Percentiles rank a stretch among this genome's conserved stretches.
Evolutionary conservation across 202 grass and related monocot genomes (phyloP).

Genomic region (Zoysia matrella): DNA sequence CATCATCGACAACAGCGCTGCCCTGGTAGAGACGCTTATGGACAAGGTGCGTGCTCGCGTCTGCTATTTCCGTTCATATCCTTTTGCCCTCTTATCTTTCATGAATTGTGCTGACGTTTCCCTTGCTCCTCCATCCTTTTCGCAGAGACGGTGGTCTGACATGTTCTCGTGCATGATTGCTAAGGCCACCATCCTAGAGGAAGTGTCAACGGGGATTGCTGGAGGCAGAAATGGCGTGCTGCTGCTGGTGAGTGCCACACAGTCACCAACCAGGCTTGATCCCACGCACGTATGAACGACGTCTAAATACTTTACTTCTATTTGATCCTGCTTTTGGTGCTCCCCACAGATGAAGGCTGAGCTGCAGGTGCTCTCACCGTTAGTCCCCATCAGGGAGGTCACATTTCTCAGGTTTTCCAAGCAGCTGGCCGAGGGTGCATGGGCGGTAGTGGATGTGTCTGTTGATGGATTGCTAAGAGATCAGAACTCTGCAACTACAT

Average conservation of each 20-base stretch:
- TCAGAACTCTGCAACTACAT: constrained; percentile 50
- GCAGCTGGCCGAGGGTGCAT: no score
- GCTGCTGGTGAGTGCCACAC: constrained; percentile 74
- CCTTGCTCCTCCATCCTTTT: constrained; percentile 34
- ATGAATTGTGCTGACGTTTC: constrained; percentile 19
- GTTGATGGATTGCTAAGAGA: constrained; percentile 71
- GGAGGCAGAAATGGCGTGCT: constrained; percentile 83
- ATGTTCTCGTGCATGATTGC: constrained; percentile 57
- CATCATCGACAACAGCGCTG: constrained; percentile 71
- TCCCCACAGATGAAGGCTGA: constrained; percentile 1
- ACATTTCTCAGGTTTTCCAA: no score
- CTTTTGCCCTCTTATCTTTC: constrained; percentile 1
- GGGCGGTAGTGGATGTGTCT: constrained; percentile 73
- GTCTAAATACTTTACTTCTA: constrained; percentile 10
- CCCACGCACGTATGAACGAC: not conserved
- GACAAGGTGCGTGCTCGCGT: constrained; percentile 53
- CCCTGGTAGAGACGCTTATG: constrained; percentile 86
- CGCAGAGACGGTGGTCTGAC: no score
- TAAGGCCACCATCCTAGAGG: constrained; percentile 76
- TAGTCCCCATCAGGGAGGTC: no score
- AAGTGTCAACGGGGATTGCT: constrained; percentile 77
- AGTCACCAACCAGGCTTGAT: constrained; percentile 3
- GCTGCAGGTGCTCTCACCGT: no score
- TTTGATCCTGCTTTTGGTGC: constrained; percentile 24
- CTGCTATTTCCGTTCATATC: not conserved